phyloP scores from a whole-genome alignment of 1,139 yeast genomes.

The Hyphopichia buzzinii region DNA sequence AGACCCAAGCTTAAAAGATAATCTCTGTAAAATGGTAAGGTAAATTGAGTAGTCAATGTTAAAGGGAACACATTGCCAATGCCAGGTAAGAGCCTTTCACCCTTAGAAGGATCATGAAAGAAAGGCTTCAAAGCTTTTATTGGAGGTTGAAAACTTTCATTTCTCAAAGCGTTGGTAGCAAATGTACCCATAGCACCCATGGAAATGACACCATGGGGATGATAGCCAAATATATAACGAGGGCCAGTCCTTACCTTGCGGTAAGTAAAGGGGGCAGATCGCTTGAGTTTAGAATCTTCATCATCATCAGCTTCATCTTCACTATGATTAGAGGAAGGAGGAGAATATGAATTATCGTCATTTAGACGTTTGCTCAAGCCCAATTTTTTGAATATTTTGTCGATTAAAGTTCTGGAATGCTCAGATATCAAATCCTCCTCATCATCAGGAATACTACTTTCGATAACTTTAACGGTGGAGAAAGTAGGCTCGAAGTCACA shows the following conservation, averaged over 20 bases:
- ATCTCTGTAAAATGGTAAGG: conserved; percentile 85
- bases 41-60: conserved; percentile 82
- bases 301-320: neutral
- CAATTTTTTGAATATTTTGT: conserved; percentile 33
- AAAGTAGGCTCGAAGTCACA: conserved; percentile 76
- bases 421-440: conserved; percentile 47
- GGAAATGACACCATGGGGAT: conserved; percentile 96
- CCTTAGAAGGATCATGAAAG: conserved; percentile 42
- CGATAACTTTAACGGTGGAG: conserved; percentile 31
- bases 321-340: conserved; percentile 10
- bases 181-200: conserved; percentile 88
- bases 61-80: conserved; percentile 69
- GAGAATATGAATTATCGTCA: conserved; percentile 19
- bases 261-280: conserved; percentile 5
- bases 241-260: conserved; percentile 58
- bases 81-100: conserved; percentile 70
- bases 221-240: conserved; percentile 86
- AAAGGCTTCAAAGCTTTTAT: conserved; percentile 53
- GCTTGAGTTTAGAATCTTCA: neutral
- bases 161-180: conserved; percentile 69
- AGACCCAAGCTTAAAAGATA: conserved; percentile 79
- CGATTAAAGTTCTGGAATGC: conserved; percentile 35
- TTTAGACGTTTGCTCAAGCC: conserved; percentile 42
- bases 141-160: conserved; percentile 45
- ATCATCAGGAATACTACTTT: conserved; percentile 29